Base-by-base conservation (phyloP, 108 stramenopile genomes). In the Nitzschia inconspicua region DNA sequence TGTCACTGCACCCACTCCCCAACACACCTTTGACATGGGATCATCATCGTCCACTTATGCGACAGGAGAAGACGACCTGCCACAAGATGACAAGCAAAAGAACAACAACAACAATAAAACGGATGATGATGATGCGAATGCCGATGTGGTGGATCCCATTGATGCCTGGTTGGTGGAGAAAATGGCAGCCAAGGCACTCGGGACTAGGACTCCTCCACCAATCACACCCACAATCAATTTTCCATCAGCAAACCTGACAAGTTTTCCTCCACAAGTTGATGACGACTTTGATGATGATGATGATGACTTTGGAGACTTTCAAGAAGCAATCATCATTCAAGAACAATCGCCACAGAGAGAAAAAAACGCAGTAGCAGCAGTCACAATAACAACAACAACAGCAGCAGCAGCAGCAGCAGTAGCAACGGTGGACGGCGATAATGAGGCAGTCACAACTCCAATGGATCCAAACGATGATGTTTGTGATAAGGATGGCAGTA, bases 231-330 rank as follows among this genome's bases (percentile, higher is more conserved):
- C n/a, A n/a, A n/a, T n/a, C n/a, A n/a, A n/a, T n/a, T n/a, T n/a
- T n/a, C n/a, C n/a, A n/a, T n/a, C n/a, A n/a, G n/a, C n/a, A n/a
- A n/a, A n/a, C n/a, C n/a, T n/a, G n/a, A n/a, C n/a, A n/a, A n/a
- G n/a, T n/a, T n/a, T n/a, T n/a, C n/a, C 36, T 37, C 36, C 11
- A 8, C 8, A 37, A 37, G 8, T 11, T 24, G 55, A 18, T 20
- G 20, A 10, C 11, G 55, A 8, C 2, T 24, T 1, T 41, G 19
- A 40, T 3, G 25, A 5, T 14, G 53, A 55, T 3, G 11, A 18
- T 46, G 31, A 24, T 25, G 64, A 65, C 18, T 65, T 65, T 65
- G 64, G 64, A 3, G 64, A 65, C 53, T 65, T 65, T 55, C 64
- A 55, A 55, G 62, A 63, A 31, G 62, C 62, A n/a, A n/a, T n/a